phyloP scores from a whole-genome alignment of 2,329 filamentous ascomycete genomes.

The Dactylellina drechsleri region DNA sequence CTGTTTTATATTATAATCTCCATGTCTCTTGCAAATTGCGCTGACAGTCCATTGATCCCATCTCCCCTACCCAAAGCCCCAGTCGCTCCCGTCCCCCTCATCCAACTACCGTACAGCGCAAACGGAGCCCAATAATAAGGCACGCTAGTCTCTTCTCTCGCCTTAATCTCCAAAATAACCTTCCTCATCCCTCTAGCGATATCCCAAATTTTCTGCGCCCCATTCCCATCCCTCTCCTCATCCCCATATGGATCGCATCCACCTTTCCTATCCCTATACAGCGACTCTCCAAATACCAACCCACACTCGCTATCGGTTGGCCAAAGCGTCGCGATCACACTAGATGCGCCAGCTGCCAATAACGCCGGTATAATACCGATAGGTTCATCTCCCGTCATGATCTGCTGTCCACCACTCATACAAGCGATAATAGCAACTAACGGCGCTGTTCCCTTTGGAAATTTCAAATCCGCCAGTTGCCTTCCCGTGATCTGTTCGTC shows the following conservation, averaged over 20 bases:
- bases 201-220: conserved; percentile 20
- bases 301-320: conserved; percentile 38
- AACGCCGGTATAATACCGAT: conserved; percentile 41
- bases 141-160: conserved; percentile 26
- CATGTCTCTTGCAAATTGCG: conserved; percentile 39
- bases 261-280: conserved; percentile 30
- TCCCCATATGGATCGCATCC: neutral
- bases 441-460: conserved; percentile 27
- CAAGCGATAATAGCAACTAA: conserved; percentile 43
- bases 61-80: conserved; percentile 19
- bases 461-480: conserved; percentile 35
- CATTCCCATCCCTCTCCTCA: neutral
- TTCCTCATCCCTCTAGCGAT: conserved; percentile 20
- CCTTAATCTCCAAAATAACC: conserved; percentile 31
- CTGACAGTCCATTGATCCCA: conserved; percentile 38
- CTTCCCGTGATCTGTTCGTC: conserved; percentile 23
- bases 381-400: conserved; percentile 35
- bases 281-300: conserved; percentile 28
- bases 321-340: conserved; percentile 47
- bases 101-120: conserved; percentile 37
- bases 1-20: conserved; percentile 17
- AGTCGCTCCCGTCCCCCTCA: conserved; percentile 22
- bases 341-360: conserved; percentile 33
- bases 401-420: conserved; percentile 30
- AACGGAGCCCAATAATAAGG: conserved; percentile 52